Evolutionary conservation across 1,284 basidiomycete genomes (phyloP).

Genomic region (Leccinum subrobustum): DNA sequence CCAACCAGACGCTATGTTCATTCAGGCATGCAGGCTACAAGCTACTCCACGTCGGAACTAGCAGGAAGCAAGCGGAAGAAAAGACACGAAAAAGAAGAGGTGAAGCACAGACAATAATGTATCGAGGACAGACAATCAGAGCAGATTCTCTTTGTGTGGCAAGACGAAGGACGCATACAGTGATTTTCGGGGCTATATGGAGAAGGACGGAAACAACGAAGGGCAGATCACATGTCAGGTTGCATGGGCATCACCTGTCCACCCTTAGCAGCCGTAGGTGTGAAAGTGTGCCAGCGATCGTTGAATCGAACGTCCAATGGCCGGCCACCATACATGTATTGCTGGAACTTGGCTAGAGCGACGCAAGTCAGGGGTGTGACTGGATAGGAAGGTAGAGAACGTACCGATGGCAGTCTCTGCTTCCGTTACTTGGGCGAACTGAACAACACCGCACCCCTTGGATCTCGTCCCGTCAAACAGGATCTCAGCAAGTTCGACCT

Average conservation of each 20-base stretch:
- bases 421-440: slow-evolving; percentile 86
- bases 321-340: slow-evolving; percentile 88
- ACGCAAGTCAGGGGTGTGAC: neutral
- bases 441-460: slow-evolving; percentile 93
- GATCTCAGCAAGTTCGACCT: slow-evolving; percentile 92
- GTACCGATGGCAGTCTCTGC: slow-evolving; percentile 91
- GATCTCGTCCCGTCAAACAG: slow-evolving; percentile 87
- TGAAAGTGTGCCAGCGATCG: slow-evolving; percentile 89
- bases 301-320: slow-evolving; percentile 89
- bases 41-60: slow-evolving; percentile 8
- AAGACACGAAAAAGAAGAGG: neutral
- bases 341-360: slow-evolving; percentile 81
- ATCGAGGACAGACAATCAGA: neutral
- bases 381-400: slow-evolving; percentile 21
- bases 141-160: slow-evolving; percentile 1
- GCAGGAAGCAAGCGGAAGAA: neutral
- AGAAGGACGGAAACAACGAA: neutral
- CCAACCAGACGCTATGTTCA: slow-evolving; percentile 9
- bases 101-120: slow-evolving; percentile 1
- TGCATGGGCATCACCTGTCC: slow-evolving; percentile 65
- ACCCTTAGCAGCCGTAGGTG: slow-evolving; percentile 80
- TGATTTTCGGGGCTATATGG: neutral
- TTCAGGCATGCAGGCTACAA: slow-evolving; percentile 7
- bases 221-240: slow-evolving; percentile 38
- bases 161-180: neutral